phyloP scores from a whole-genome alignment of 2,329 filamentous ascomycete species.

The Cryphonectria japonica region DNA sequence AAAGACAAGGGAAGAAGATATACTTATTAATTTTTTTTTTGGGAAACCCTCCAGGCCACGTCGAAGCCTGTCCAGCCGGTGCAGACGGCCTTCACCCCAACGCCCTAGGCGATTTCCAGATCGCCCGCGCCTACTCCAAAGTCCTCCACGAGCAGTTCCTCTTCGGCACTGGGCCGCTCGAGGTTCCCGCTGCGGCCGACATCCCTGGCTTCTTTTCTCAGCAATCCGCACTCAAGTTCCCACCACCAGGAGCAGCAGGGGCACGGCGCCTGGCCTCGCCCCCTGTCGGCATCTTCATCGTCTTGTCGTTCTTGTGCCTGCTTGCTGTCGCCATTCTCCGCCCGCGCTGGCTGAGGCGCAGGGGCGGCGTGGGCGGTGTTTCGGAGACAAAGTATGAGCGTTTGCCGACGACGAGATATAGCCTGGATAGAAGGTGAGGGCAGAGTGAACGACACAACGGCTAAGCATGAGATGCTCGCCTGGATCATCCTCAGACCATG shows the following conservation, averaged over 20 bases:
- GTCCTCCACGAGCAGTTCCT: slow-evolving; percentile 36
- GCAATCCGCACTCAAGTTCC: not conserved
- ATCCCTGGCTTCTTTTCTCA: slow-evolving; percentile 3
- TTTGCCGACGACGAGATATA: not conserved
- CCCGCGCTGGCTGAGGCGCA: slow-evolving; percentile 20
- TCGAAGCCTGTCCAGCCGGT: slow-evolving; percentile 35
- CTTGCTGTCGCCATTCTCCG: slow-evolving; percentile 9
- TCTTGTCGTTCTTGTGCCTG: slow-evolving; percentile 8
- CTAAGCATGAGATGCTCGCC: too few relatives aligned
- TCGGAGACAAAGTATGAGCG: slow-evolving; percentile 11
- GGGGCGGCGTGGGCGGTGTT: not conserved
- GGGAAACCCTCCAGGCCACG: slow-evolving; percentile 27
- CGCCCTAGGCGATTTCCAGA: slow-evolving; percentile 45
- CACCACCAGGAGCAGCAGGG: not conserved
- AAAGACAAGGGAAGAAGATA: not conserved
- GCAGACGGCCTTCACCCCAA: slow-evolving; percentile 50
- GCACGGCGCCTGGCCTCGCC: not conserved
- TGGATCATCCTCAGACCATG: too few relatives aligned
- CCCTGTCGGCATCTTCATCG: slow-evolving; percentile 8
- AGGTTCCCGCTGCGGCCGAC: slow-evolving; percentile 30
- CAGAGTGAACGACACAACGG: not conserved
- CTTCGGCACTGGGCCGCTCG: slow-evolving; percentile 33
- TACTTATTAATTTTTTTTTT: too few relatives aligned
- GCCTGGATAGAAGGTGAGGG: not conserved
- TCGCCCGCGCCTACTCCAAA: slow-evolving; percentile 45